Evolutionary conservation across 176 grass and related monocot genomes (phyloP), one percentile per base, ranked within the genome.

Genomic region (Oropetium thomaeum): DNA sequence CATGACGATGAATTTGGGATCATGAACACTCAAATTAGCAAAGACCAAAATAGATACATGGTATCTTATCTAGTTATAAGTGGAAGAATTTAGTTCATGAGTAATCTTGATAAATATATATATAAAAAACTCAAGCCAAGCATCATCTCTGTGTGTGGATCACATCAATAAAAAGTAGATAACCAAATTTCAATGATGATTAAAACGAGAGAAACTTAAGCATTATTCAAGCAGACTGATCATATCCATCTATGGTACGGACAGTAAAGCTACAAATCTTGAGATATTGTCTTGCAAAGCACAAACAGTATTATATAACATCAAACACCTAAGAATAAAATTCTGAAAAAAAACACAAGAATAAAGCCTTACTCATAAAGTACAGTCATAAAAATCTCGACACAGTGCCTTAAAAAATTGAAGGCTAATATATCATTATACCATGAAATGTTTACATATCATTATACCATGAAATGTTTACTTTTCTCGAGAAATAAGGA

Each of bases 181-280:
- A 19, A 57, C 8, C 11, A 58, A 44, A 4, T 65, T 57, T 27
- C 37, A 38, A 32, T 64, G 29, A 8, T 67, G 14, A 43, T 26
- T 7, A 71, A 39, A 6, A 66, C 57, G 54, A 34, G 7, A 69
- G 48, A 13, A 34, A 31, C 57, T 78, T 42, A 59, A 59, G 27
- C 54, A 32, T 42, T 39, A 58, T 19, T 55, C 17, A 37, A 69
- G 19, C 3, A 33, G 20, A 48, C 15, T 71, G 20, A 63, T 55
- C 35, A 33, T 30, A 31, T 68, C n/a, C n/a, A n/a, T n/a, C n/a
- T n/a, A n/a, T n/a, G n/a, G n/a, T n/a, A n/a, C n/a, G n/a, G n/a
- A n/a, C n/a, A n/a, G n/a, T n/a, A n/a, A 60, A 42, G 19, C 63
- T 52, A n/a, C 10, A 34, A 70, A 71, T 77, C 9, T 84, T 43